Conservation (phyloP, 495 filamentous ascomycete genomes). For the Diplogelasinospora grovesii region DNA sequence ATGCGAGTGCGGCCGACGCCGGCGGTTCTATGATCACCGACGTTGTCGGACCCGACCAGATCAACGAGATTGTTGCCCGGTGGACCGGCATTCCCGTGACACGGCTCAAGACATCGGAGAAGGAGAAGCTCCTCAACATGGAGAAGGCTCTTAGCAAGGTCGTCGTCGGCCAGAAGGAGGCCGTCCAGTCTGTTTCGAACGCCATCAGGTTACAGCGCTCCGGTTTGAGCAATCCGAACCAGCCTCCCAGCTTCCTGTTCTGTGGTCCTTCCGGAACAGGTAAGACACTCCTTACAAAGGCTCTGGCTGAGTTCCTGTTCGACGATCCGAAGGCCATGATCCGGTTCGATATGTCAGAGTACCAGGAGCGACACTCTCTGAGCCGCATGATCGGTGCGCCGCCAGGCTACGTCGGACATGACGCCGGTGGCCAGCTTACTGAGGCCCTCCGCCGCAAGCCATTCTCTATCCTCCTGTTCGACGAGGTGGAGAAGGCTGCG, state of each 20-base stretch:
- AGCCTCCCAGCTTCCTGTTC: constrained; percentile 96
- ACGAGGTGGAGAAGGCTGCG: constrained; percentile 97
- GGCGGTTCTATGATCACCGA: constrained; percentile 76
- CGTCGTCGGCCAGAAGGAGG: constrained; percentile 90
- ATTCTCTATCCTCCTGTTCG: constrained; percentile 96
- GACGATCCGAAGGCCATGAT: constrained; percentile 98
- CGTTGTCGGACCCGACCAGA: constrained; percentile 92
- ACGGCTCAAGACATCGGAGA: constrained; percentile 86
- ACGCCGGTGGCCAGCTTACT: constrained; percentile 91
- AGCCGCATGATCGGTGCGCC: constrained; percentile 97
- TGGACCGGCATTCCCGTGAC: constrained; percentile 98
- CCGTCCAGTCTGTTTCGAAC: constrained; percentile 89
- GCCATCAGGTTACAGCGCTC: constrained; percentile 92
- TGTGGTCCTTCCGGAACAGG: constrained; percentile 96
- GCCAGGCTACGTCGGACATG: constrained; percentile 94
- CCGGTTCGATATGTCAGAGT: constrained; percentile 99
- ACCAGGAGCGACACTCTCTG: constrained; percentile 93
- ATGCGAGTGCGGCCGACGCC: constrained; percentile 48
- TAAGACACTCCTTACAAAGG: constrained; percentile 95
- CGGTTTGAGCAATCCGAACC: constrained; percentile 88
- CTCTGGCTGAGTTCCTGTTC: constrained; percentile 94
- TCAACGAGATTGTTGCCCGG: constrained; percentile 94
- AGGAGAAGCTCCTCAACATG: constrained; percentile 95
- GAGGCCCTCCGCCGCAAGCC: constrained; percentile 87
- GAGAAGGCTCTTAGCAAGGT: constrained; percentile 74